phyloP scores from a whole-genome alignment of 805 yeast genomes.

The Cyberlindnera mrakii region DNA sequence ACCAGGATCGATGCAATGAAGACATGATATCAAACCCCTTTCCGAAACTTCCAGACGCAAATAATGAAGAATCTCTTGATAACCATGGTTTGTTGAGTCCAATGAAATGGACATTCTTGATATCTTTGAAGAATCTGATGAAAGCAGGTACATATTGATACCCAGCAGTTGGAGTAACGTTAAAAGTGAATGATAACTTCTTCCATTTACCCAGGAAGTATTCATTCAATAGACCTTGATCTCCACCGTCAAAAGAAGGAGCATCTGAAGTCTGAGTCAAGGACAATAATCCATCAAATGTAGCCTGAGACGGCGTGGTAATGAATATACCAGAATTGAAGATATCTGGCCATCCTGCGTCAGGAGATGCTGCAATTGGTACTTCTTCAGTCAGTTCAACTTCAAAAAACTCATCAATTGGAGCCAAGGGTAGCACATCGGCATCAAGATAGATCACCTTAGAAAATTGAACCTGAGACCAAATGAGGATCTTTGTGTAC shows the following conservation, averaged over 20 bases:
- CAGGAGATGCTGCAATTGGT: conserved; percentile 46
- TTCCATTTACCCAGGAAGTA: conserved; percentile 57
- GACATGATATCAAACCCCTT: conserved; percentile 9
- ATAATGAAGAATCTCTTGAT: conserved; percentile 9
- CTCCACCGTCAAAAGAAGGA: conserved; percentile 74
- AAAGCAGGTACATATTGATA: conserved; percentile 75
- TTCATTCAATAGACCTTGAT: conserved; percentile 77
- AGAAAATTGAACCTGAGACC: conserved; percentile 37
- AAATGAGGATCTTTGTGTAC: conserved; percentile 41
- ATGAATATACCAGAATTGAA: conserved; percentile 72
- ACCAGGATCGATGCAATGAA: conserved; percentile 14
- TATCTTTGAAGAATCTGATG: conserved; percentile 38
- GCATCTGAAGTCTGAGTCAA: conserved; percentile 17
- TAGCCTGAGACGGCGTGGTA: conserved; percentile 40
- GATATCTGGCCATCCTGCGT: conserved; percentile 79
- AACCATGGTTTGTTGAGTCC: conserved; percentile 58
- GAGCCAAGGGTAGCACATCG: conserved; percentile 46
- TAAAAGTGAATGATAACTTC: conserved; percentile 70
- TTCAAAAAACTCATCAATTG: conserved; percentile 21
- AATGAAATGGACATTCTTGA: conserved; percentile 55
- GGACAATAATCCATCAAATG: conserved; percentile 33
- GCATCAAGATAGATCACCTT: conserved; percentile 55
- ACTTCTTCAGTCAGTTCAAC: conserved; percentile 15
- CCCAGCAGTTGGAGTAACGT: conserved; percentile 64
- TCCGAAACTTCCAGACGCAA: conserved; percentile 6